Conservation (phyloP, 441 rosid species). For the Corymbia citriodora region DNA sequence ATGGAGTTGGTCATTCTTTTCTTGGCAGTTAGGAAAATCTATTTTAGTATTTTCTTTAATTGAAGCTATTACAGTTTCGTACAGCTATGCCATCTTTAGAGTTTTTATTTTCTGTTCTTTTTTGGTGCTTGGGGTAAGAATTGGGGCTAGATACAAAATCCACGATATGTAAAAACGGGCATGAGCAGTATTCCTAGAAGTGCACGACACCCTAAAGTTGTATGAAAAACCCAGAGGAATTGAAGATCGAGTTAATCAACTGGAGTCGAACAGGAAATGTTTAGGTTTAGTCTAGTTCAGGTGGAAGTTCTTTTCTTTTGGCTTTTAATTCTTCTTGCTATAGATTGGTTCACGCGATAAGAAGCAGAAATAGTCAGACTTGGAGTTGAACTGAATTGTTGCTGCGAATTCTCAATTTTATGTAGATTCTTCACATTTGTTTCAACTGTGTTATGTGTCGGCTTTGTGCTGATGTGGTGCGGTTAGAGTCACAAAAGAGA, state of each 20-base stretch:
- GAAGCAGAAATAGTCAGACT: not conserved
- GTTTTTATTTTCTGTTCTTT: not conserved
- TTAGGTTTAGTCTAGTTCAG: not conserved
- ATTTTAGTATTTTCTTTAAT: not conserved
- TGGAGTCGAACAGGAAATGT: not conserved
- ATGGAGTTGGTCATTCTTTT: not conserved
- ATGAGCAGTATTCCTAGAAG: not conserved
- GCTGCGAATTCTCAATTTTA: not conserved
- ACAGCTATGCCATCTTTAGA: not conserved
- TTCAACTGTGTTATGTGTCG: not conserved
- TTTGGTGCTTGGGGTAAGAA: not conserved
- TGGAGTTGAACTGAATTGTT: not conserved
- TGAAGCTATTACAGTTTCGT: not conserved
- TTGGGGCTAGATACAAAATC: not conserved
- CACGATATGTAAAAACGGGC: not conserved
- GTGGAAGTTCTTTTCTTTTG: not conserved
- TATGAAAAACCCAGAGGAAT: not conserved
- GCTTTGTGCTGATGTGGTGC: not conserved
- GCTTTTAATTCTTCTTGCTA: not conserved
- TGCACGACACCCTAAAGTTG: not conserved
- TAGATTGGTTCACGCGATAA: not conserved
- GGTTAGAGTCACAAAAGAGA: not conserved
- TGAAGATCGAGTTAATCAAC: not conserved
- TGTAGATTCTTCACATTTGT: not conserved
- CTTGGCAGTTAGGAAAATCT: not conserved